Percentiles rank a stretch among this genome's conserved stretches.
These are phyloP conservation scores for Xylariaceae sp. DNA, from an alignment of 2,329 filamentous ascomycete genomes.

Conservation along the genomic window DNA sequence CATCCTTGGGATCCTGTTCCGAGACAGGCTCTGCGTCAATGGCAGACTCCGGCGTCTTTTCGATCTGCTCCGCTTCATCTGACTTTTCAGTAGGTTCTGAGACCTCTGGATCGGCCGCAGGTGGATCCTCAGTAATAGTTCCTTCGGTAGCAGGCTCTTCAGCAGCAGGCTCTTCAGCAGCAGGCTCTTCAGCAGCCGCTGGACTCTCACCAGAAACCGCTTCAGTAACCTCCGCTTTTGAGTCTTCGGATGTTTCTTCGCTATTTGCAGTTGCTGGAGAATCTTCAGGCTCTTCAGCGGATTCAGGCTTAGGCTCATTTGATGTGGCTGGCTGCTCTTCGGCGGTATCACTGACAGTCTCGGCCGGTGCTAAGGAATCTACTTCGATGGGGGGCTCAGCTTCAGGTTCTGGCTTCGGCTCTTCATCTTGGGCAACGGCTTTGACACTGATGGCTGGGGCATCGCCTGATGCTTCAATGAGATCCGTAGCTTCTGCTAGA, in stretches of 20 bases:
- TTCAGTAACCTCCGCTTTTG: neutral
- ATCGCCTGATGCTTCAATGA: neutral
- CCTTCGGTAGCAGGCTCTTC: neutral
- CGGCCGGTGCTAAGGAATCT: constrained; percentile 1
- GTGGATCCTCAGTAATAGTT: neutral
- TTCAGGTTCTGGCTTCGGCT: constrained; percentile 7
- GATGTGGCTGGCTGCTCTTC: neutral
- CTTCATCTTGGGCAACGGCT: constrained; percentile 1
- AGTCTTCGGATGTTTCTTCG: neutral
- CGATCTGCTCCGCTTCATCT: neutral
- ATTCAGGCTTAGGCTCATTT: constrained; percentile 5
- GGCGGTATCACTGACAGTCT: neutral
- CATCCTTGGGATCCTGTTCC: neutral
- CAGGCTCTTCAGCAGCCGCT: neutral
- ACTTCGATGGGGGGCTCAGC: neutral
- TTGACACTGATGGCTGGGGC: neutral
- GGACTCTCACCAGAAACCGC: no score
- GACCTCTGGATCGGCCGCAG: neutral
- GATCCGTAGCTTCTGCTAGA: neutral
- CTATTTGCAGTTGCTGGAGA: neutral
- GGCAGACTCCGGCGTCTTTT: neutral
- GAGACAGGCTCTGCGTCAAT: neutral
- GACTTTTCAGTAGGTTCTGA: constrained; percentile 6
- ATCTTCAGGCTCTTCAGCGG: constrained; percentile 1
- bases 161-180: neutral